Conservation (phyloP, 2,329 filamentous ascomycete species). For the Talaromyces sp. region DNA sequence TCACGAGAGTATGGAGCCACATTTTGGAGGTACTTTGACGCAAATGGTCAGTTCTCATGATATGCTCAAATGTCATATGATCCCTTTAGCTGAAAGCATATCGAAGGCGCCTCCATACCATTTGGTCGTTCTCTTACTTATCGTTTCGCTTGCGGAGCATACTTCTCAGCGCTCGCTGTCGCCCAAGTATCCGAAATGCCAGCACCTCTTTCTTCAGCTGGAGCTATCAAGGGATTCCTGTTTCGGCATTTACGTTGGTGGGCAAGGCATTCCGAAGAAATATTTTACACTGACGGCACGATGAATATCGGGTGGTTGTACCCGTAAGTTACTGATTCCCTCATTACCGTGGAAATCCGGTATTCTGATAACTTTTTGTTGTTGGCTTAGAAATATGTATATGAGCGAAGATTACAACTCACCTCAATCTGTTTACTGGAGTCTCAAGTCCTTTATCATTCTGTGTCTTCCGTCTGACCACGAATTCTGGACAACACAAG, state of each 20-base stretch:
- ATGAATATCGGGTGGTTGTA: constrained; percentile 56
- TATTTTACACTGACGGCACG: constrained; percentile 72
- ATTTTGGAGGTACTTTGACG: not conserved
- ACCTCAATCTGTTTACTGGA: not conserved
- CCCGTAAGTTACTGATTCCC: not conserved
- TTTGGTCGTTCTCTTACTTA: constrained; percentile 77
- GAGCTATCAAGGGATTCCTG: constrained; percentile 72
- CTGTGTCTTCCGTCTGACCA: not conserved
- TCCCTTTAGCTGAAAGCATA: not conserved
- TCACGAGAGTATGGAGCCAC: not conserved
- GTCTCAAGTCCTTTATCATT: not conserved
- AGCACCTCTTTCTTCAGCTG: constrained; percentile 65
- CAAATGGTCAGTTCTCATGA: not conserved
- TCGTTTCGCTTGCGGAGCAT: constrained; percentile 80
- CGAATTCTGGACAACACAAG: not conserved
- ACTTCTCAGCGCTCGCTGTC: constrained; percentile 75
- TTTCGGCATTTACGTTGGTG: constrained; percentile 75
- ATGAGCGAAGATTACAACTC: not conserved
- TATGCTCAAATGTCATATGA: not conserved
- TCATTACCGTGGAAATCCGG: not conserved
- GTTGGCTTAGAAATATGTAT: not conserved
- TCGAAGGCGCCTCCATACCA: constrained; percentile 55
- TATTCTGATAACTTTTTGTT: not conserved
- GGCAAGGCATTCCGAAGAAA: constrained; percentile 66
- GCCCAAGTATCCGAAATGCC: constrained; percentile 67